Base-by-base conservation (phyloP, 192 early-diverging fungal genomes). In the Phlyctochytrium bullatum region DNA sequence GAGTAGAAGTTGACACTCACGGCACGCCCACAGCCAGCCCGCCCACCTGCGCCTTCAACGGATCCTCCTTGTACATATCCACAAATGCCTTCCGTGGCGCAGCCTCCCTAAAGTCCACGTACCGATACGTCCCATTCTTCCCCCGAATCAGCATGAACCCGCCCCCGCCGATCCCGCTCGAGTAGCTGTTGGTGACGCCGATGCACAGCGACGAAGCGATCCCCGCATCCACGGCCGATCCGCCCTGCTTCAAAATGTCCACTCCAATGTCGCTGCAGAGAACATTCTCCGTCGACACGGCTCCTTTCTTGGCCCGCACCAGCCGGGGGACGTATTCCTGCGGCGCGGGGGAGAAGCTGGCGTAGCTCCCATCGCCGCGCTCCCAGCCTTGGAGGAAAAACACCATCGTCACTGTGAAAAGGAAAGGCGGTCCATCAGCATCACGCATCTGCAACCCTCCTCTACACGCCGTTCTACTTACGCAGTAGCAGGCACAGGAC, bases 141-240 rank as follows among this genome's bases (percentile, higher is more conserved):
- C 79, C 69, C 32, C 91, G 85, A 10, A 95, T 81, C 4, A 93
- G 79, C 90, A 95, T 92, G 71, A 98, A 96, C 3, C 96, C 96
- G 30, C 96, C 96, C 10, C 96, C 94, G 36, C 96, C 94, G 58
- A 98, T 92, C 32, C 96, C 96, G 23, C 88, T 87, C 17, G 91
- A 88, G 76, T 93, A 94, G 50, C 82, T 88, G 69, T 96, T 91
- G 27, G 95, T 87, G n/a, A 90, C 84, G 51, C 93, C 96, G 61
- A 94, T 81, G 67, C 95, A 95, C 20, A 95, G 79, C 6, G 90
- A 81, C 35, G 93, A 83, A 1, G 93, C 93, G 36, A 98, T 86
- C 14, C 91, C 88, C 0, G 92, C 88, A 75, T 98, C 96, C 0
- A 94, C 87, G 1, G 96, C 93, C 35, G 87, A 91, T 36, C 96